These are phyloP conservation scores for Cordyceps tenuipes DNA, from an alignment of 2,329 filamentous ascomycete species.

Conservation along the genomic window DNA sequence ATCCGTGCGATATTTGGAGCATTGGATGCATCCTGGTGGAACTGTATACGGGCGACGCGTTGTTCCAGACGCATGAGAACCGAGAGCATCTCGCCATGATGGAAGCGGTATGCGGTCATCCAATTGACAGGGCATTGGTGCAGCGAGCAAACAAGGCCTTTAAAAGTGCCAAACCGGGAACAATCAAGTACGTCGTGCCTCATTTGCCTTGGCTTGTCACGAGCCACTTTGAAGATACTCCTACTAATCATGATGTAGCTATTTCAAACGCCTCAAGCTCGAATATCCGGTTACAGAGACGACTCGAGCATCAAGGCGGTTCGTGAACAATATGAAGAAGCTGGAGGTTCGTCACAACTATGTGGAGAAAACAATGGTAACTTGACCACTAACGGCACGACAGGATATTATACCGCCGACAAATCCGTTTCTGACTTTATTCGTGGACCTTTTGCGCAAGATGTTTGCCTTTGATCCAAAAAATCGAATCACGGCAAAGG, in stretches of 20 bases:
- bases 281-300: slow-evolving; percentile 8
- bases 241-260: neutral
- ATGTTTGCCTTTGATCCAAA: slow-evolving; percentile 55
- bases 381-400: neutral
- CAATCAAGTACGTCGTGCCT: slow-evolving; percentile 1
- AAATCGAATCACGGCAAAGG: slow-evolving; percentile 50
- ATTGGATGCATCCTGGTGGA: slow-evolving; percentile 66
- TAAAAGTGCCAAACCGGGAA: slow-evolving; percentile 3
- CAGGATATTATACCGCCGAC: slow-evolving; percentile 47
- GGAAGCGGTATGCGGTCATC: slow-evolving; percentile 55
- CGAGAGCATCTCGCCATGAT: slow-evolving; percentile 69
- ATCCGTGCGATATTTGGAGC: slow-evolving; percentile 66
- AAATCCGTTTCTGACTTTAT: slow-evolving; percentile 44
- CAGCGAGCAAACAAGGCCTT: slow-evolving; percentile 8
- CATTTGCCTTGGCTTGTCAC: neutral
- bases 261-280: slow-evolving; percentile 10
- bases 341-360: neutral
- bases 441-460: slow-evolving; percentile 49
- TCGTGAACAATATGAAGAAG: slow-evolving; percentile 11
- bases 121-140: slow-evolving; percentile 32
- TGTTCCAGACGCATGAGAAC: slow-evolving; percentile 67
- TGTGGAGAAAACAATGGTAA: no score
- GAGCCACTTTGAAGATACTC: neutral
- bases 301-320: slow-evolving; percentile 5
- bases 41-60: slow-evolving; percentile 62